A percentile compares a stretch with the other conserved stretches of the same genome.
These are phyloP conservation scores for Colletotrichum sp. DNA, from an alignment of 2,329 filamentous ascomycete genomes.

Conservation along the genomic window DNA sequence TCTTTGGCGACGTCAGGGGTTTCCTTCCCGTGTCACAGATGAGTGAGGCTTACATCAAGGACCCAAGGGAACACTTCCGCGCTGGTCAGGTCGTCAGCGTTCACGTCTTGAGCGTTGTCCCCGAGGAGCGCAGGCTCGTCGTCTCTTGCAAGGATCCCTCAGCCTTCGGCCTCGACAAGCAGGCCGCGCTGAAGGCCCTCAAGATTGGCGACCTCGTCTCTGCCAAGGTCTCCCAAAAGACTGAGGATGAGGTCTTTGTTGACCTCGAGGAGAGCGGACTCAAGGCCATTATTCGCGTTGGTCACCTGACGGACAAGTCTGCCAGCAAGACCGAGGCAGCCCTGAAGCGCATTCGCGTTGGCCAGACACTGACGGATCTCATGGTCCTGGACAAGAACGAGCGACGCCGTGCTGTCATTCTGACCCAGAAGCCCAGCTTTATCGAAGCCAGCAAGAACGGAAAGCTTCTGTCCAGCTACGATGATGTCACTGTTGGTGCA, in stretches of 20 bases:
- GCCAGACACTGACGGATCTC: constrained; percentile 82
- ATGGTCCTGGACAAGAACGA: constrained; percentile 87
- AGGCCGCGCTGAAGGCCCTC: constrained; percentile 77
- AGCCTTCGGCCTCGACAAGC: constrained; percentile 75
- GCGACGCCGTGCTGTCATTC: constrained; percentile 73
- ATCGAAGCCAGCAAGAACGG: constrained; percentile 75
- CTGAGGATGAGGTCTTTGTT: constrained; percentile 75
- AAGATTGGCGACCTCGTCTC: constrained; percentile 76
- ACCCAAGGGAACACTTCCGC: constrained; percentile 88
- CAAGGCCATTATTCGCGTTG: constrained; percentile 77
- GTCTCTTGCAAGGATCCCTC: constrained; percentile 94
- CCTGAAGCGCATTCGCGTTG: constrained; percentile 82
- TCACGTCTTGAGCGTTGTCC: constrained; percentile 82
- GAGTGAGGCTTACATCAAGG: constrained; percentile 94
- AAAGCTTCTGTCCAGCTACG: constrained; percentile 74
- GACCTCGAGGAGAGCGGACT: constrained; percentile 77
- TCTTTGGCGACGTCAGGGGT: constrained; percentile 82
- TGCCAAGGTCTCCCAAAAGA: constrained; percentile 83
- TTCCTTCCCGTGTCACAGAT: constrained; percentile 95
- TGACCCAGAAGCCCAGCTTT: constrained; percentile 85
- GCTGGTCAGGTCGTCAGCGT: constrained; percentile 91
- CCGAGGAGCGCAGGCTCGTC: constrained; percentile 72
- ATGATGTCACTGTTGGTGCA: constrained; percentile 73
- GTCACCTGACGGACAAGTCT: constrained; percentile 87
- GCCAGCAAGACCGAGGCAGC: constrained; percentile 77